Conservation (phyloP, 108 stramenopile genomes). For the Cyclotella sp. region DNA sequence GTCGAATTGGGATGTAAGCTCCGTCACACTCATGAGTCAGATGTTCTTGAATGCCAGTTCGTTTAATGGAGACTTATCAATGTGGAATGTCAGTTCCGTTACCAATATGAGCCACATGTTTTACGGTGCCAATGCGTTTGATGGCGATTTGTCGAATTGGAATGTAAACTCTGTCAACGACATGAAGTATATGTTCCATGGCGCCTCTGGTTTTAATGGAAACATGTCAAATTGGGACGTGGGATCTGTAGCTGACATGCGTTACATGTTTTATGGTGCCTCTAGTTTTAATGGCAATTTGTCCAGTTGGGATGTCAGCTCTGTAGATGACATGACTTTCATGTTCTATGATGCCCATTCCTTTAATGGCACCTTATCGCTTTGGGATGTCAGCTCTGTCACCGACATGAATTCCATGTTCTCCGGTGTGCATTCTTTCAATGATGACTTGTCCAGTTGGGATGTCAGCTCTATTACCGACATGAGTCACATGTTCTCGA, state of each 20-base stretch:
- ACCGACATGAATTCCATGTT: background rate
- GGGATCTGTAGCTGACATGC: background rate
- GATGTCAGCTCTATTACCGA: background rate
- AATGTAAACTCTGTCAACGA: background rate
- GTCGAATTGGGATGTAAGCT: background rate
- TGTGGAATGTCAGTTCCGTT: background rate
- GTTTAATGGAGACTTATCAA: background rate
- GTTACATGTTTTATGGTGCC: background rate
- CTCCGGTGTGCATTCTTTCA: background rate
- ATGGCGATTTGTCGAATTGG: background rate
- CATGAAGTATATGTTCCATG: background rate
- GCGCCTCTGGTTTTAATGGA: background rate
- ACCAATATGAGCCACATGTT: background rate
- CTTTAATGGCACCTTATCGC: background rate
- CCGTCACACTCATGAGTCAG: background rate
- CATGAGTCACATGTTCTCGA: background rate
- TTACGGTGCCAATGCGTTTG: background rate
- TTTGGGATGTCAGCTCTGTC: background rate
- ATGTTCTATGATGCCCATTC: background rate
- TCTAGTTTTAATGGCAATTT: background rate
- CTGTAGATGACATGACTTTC: background rate
- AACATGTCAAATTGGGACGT: background rate
- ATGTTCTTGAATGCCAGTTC: background rate
- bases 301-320: background rate
- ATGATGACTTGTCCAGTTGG: background rate